These are phyloP conservation scores for Zygnema circumcarinatum DNA, from an alignment of 139 green algal species.

Conservation along the genomic window DNA sequence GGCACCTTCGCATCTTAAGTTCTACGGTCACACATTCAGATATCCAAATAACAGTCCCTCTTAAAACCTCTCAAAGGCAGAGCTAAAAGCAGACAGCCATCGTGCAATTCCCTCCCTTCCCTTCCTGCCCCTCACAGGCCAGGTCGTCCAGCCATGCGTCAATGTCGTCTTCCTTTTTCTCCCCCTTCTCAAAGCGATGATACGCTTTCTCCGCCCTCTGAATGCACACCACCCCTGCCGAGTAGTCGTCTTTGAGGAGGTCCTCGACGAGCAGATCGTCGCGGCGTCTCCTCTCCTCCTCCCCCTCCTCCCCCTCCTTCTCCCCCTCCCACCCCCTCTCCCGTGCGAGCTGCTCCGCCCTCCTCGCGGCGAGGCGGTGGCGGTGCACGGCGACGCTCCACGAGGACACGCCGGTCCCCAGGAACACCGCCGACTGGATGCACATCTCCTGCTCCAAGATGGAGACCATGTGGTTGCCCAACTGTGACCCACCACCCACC, in stretches of 20 bases:
- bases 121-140: background rate
- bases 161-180: background rate
- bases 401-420: constrained; percentile 10
- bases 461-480: constrained; percentile 17
- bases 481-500: background rate
- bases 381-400: constrained; percentile 5
- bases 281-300: background rate
- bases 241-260: background rate
- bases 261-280: background rate
- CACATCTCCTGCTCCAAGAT: constrained; percentile 15
- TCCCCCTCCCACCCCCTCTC: background rate
- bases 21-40: background rate
- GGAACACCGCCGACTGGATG: background rate
- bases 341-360: background rate
- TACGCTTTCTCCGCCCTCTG: background rate
- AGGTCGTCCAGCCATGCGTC: background rate
- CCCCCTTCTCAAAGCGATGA: background rate
- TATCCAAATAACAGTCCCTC: background rate
- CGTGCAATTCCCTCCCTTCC: background rate
- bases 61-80: background rate
- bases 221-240: background rate
- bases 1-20: no score
- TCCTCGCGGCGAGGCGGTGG: background rate
- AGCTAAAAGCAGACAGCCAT: background rate
- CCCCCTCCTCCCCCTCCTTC: background rate